A percentile compares a stretch with the other conserved stretches of the same genome.
phyloP scores from a whole-genome alignment of 306 rosid genomes.

The Ormosia semicastrata region DNA sequence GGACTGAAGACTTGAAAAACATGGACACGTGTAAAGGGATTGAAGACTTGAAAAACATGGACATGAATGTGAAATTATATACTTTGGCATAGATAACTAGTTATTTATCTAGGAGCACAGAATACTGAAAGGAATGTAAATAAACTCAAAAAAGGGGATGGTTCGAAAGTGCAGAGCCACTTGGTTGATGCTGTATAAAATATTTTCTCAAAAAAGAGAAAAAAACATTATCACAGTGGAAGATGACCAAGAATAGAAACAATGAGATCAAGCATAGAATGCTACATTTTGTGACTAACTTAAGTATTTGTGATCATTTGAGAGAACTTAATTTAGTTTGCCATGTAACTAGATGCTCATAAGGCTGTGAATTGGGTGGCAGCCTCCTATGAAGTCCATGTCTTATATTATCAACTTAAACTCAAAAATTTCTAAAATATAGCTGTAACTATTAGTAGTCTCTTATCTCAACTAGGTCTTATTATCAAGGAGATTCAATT shows the following conservation, averaged over 20 bases:
- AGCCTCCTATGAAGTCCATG: background rate
- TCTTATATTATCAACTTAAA: background rate
- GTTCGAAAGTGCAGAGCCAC: background rate
- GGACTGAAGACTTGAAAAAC: too few relatives aligned
- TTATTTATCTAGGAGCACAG: too few relatives aligned
- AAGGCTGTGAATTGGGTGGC: background rate
- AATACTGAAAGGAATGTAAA: too few relatives aligned
- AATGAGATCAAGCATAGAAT: constrained; percentile 4
- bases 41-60: too few relatives aligned
- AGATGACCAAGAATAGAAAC: too few relatives aligned
- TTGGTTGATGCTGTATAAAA: too few relatives aligned
- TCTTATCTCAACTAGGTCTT: background rate
- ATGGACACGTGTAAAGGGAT: too few relatives aligned
- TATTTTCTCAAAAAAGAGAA: background rate
- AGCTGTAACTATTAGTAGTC: background rate
- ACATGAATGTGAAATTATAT: too few relatives aligned
- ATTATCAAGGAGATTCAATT: background rate
- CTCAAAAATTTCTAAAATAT: background rate
- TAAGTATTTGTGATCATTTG: background rate
- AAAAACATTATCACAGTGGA: too few relatives aligned
- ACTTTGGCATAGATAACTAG: too few relatives aligned
- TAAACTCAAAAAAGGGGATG: too few relatives aligned
- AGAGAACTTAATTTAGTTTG: background rate
- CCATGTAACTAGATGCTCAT: background rate
- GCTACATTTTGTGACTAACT: background rate